Base-by-base conservation (phyloP, 2,329 filamentous ascomycete genomes). In the Sporothrix brasiliensis region DNA sequence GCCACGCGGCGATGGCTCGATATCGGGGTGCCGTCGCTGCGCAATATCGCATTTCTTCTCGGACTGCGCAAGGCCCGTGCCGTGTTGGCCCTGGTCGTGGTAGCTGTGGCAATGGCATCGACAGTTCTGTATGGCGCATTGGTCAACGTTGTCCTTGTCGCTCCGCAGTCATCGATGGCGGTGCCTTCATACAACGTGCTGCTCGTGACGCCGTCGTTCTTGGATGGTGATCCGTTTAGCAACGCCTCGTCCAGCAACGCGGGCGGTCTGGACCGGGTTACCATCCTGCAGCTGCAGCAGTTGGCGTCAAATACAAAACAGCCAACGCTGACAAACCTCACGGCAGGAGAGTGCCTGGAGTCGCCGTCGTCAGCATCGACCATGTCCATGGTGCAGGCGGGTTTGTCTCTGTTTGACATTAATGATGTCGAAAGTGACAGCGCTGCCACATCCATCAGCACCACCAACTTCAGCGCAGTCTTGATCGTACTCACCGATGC, bases 21-120 rank as follows among this genome's bases (percentile, higher is more conserved):
- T 72, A 83, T 87, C 39, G 85, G 85, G 7, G 79, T 87, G 21
- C 83, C 85, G 7, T 86, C 85, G 13, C 67, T 86, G 39, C 80
- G 84, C 65, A 87, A 87, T 73, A 76, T 86, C 2, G 69, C 73
- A 14, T 76, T 80, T 68, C 81, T 87, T 68, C 81, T 82, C 19
- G 76, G 75, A n/a, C 77, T 78, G 16, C 78, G 84, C 70, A 61
- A 67, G 27, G 21, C 13, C 13, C 68, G 65, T 2, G 83, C 84
- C 63, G 77, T 85, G 27, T 3, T 74, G 30, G 24, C n/a, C 13
- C 24, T 58, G 13, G n/a, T 68, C 1, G 47, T 56, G 0, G 21
- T 71, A 1, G 47, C 49, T 1, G 49, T 61, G 0, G 69, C 69
- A 0, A 58, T 73, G 30, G 68, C 16, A 4, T 56, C 65, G 13